These are phyloP conservation scores for Apiospora kogelbergensis DNA, from an alignment of 2,329 filamentous ascomycete genomes.

Conservation along the genomic window DNA sequence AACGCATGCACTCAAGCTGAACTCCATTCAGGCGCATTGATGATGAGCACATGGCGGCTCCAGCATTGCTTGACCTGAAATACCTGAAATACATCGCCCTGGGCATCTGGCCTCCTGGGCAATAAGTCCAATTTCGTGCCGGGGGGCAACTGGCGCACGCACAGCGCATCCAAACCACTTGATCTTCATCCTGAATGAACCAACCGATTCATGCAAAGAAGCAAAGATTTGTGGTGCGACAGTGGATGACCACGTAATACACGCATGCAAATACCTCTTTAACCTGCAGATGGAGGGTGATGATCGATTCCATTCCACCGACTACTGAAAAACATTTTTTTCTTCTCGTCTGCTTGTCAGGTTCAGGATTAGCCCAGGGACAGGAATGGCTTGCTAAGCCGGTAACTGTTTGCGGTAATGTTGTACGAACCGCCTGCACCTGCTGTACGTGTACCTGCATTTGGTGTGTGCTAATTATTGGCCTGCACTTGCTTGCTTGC, in stretches of 20 bases:
- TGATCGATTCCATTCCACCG: neutral
- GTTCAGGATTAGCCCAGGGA: neutral
- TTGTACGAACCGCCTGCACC: neutral
- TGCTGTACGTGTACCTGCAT: neutral
- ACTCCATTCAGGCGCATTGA: constrained; percentile 7
- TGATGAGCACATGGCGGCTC: constrained; percentile 4
- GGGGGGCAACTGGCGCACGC: neutral
- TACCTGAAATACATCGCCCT: neutral
- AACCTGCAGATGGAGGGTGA: neutral
- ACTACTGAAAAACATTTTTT: neutral
- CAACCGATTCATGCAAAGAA: neutral
- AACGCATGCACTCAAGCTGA: neutral
- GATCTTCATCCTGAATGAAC: neutral
- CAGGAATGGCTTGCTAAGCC: neutral
- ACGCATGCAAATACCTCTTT: neutral
- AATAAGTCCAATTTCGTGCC: neutral
- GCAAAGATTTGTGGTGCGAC: constrained; percentile 7
- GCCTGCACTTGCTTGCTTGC: neutral
- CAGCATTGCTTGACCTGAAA: constrained; percentile 2
- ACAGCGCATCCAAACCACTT: neutral
- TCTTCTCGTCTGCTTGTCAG: neutral
- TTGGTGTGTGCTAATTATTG: neutral
- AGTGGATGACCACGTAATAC: neutral
- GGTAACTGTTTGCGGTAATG: neutral
- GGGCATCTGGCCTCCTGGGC: constrained; percentile 4